Evolutionary conservation across 2,329 filamentous ascomycete species (phyloP), one percentile per base, ranked within the genome.

Genomic region (Zymoseptoria brevis): DNA sequence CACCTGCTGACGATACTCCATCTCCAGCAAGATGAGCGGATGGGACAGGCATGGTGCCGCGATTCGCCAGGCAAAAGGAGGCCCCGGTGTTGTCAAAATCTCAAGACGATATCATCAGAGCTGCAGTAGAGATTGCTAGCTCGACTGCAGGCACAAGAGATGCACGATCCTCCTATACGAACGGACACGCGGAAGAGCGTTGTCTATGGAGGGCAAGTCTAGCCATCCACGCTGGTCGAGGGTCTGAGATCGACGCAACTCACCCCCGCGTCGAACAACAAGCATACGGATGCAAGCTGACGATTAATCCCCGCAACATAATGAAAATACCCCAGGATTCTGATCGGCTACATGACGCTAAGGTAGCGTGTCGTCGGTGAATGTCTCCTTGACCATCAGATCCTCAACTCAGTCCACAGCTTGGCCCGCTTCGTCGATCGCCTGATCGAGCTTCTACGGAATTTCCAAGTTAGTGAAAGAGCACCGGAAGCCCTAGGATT

Each of bases 11-110:
- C 45, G 57, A 60, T 13, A 60, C 21, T 9, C 64, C 65, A 41
- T 66, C 56, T 24, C 67, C 67, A 22, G 65, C 66, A 30, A 69
- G 66, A 54, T 68, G 64, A 9, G 58, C 63, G 21, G 54, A n/a
- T 9, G 64, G 62, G 8, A 57, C 50, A 19, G 54, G 57, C 65
- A 67, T 67, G 50, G 19, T 63, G 51, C 41, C 19, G n/a, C 35
- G 35, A 16, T 45, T 45, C 3, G 16, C 35, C 35, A 45, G 35
- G 35, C 13, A 16, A n/a, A 13, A 45, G 35, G 35, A 45, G 26
- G 35, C 35, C 35, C 35, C 4, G 35, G 4, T 2, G 35, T 45
- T 45, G 13, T 45, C 35, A 6, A n/a, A 16, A 45, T 16, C 13
- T n/a, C 13, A 16, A 13, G 13, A 45, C 11, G 35, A 16, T 45